Conservation (phyloP, 2,329 filamentous ascomycete species). For the Nigrospora oryzae region DNA sequence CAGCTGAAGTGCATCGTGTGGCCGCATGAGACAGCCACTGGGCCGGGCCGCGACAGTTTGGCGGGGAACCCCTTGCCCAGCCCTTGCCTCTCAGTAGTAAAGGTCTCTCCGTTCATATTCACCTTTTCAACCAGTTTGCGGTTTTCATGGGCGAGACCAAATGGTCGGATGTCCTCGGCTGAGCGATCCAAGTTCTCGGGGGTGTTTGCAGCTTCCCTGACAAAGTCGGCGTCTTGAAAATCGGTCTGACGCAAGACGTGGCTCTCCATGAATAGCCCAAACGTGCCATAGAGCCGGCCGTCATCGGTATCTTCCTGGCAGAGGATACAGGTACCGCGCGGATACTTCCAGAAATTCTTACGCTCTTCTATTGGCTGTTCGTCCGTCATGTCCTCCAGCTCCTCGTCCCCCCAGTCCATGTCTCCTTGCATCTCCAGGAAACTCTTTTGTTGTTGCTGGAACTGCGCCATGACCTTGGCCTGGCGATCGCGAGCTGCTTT, state of each 20-base stretch:
- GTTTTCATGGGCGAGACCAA: slow-evolving; percentile 86
- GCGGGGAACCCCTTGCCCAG: slow-evolving; percentile 85
- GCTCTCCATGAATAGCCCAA: slow-evolving; percentile 82
- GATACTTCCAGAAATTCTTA: slow-evolving; percentile 80
- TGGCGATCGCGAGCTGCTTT: slow-evolving; percentile 83
- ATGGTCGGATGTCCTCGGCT: slow-evolving; percentile 75
- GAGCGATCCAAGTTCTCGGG: slow-evolving; percentile 79
- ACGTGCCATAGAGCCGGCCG: slow-evolving; percentile 81
- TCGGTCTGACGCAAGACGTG: slow-evolving; percentile 82
- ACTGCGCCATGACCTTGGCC: slow-evolving; percentile 92
- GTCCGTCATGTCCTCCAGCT: slow-evolving; percentile 61
- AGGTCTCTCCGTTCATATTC: slow-evolving; percentile 60
- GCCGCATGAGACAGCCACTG: slow-evolving; percentile 84
- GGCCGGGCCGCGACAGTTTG: slow-evolving; percentile 57
- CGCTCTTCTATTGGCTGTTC: slow-evolving; percentile 51
- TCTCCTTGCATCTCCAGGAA: slow-evolving; percentile 86
- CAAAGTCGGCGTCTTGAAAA: slow-evolving; percentile 70
- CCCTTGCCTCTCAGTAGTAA: slow-evolving; percentile 68
- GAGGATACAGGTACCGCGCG: slow-evolving; percentile 84
- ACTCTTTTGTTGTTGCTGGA: slow-evolving; percentile 93
- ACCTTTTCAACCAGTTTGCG: slow-evolving; percentile 68
- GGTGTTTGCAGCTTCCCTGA: slow-evolving; percentile 72
- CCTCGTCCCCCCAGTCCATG: slow-evolving; percentile 84
- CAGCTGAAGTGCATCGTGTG: slow-evolving; percentile 98
- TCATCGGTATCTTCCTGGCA: slow-evolving; percentile 96